Base-by-base conservation (phyloP, 78 protist species). In the Protostelium mycophagum region DNA sequence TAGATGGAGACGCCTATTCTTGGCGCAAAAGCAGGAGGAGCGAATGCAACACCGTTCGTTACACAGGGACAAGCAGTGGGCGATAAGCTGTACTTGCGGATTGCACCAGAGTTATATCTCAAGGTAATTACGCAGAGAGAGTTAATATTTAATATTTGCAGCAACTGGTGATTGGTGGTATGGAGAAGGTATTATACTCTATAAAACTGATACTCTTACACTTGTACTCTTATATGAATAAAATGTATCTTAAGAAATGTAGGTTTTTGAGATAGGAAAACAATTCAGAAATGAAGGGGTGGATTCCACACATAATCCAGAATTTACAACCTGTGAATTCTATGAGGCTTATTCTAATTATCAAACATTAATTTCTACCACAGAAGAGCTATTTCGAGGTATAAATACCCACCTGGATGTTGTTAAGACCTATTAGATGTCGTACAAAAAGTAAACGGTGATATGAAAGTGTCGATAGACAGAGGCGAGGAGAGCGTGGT, bases 271-370 rank as follows among this genome's bases (percentile, higher is more conserved):
- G 95, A 89, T 99, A 87, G 99, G 99, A 35, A 97, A 98, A 83
- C 98, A 98, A 91, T 99, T 99, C 97, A 94, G 99, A 85, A 99
- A 99, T 94, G 99, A 99, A 88, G 98, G 99, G 29, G 97, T 99
- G 34, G 99, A 99, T 88, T 36, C 94, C 88, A 99, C 99, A 28
- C 99, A 99, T 95, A 99, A 99, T 94, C 99, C 99, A 9, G 99
- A 99, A 91, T 99, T 99, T 95, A 99, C 99, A 36, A 95, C 99
- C 31, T 96, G 98, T 93, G 99, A 99, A 92, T 97, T 97, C 94
- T 99, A 99, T 93, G 95, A 91, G 98, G 99, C 99, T 10, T 99
- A 98, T 91, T 97, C 97, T 31, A 99, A 99, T 93, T 99, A 99
- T 96, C 86, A 99, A 84, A 99, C 98, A 89, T 95, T 99, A 87